Evolutionary conservation across 768 basidiomycete genomes (phyloP).

Genomic region (Lentinula guzmanii): DNA sequence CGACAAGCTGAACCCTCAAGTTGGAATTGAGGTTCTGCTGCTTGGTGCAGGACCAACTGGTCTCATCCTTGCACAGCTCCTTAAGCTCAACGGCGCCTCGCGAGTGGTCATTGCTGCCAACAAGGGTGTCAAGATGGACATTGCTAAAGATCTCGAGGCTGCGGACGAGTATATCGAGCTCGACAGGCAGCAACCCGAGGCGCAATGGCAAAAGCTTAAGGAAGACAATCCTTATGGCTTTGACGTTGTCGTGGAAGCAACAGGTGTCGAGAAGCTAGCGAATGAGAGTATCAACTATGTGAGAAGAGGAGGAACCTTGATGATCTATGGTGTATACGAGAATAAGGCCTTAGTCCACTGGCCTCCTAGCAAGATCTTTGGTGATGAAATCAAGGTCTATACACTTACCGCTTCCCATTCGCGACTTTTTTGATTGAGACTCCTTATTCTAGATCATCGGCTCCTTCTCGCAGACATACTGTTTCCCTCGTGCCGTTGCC

Average conservation of each 20-base stretch:
- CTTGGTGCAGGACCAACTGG: constrained; percentile 88
- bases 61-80: constrained; percentile 68
- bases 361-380: constrained; percentile 79
- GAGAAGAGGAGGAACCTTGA: constrained; percentile 73
- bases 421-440: neutral
- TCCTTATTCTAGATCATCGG: constrained; percentile 63
- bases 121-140: constrained; percentile 72
- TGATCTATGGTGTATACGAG: constrained; percentile 90
- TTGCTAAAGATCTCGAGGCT: constrained; percentile 62
- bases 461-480: constrained; percentile 83
- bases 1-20: constrained; percentile 78
- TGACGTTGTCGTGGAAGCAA: constrained; percentile 68
- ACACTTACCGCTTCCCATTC: neutral
- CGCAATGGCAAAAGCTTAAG: constrained; percentile 66
- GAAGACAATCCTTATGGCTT: constrained; percentile 76
- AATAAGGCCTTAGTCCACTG: constrained; percentile 81
- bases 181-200: constrained; percentile 53
- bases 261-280: constrained; percentile 82
- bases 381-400: constrained; percentile 16
- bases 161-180: constrained; percentile 75
- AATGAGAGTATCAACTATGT: constrained; percentile 89
- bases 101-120: constrained; percentile 69
- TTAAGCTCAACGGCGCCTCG: constrained; percentile 70
- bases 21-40: constrained; percentile 79
- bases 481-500: constrained; percentile 87